Conservation (phyloP, 495 filamentous ascomycete genomes). For the Xylaria castorea region DNA sequence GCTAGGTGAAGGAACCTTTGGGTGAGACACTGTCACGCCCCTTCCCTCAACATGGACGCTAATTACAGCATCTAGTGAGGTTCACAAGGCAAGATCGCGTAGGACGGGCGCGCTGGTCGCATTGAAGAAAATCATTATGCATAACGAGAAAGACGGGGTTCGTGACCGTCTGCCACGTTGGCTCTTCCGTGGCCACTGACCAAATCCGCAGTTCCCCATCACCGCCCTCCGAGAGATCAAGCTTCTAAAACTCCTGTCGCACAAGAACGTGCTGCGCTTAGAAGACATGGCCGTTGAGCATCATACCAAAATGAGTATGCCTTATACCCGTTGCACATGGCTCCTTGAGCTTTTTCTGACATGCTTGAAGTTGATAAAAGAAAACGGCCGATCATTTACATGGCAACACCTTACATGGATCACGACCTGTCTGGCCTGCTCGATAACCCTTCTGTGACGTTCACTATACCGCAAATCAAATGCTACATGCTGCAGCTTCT, state of each 20-base stretch:
- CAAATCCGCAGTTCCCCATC: slow-evolving; percentile 67
- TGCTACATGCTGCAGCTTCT: slow-evolving; percentile 96
- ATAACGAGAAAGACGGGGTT: slow-evolving; percentile 83
- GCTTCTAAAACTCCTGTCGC: slow-evolving; percentile 89
- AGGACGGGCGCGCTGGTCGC: slow-evolving; percentile 77
- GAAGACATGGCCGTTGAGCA: slow-evolving; percentile 96
- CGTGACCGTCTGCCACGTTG: slow-evolving; percentile 35
- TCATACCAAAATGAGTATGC: slow-evolving; percentile 66
- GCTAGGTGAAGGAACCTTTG: slow-evolving; percentile 97
- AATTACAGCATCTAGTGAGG: slow-evolving; percentile 66
- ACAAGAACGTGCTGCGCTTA: slow-evolving; percentile 84
- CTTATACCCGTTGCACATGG: background rate
- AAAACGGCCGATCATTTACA: slow-evolving; percentile 91
- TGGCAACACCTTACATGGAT: slow-evolving; percentile 99
- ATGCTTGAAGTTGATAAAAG: slow-evolving; percentile 66
- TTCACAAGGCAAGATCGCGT: slow-evolving; percentile 84
- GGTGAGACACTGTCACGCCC: slow-evolving; percentile 55
- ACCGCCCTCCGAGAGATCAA: slow-evolving; percentile 90
- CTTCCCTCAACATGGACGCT: slow-evolving; percentile 14
- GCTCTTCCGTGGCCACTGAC: slow-evolving; percentile 24
- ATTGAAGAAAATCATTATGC: slow-evolving; percentile 93
- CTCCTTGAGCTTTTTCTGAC: slow-evolving; percentile 25
- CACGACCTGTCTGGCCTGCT: slow-evolving; percentile 95
- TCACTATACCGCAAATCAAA: slow-evolving; percentile 91
- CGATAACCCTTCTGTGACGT: slow-evolving; percentile 88